These are phyloP conservation scores for Podospora pseudoanserina DNA, from an alignment of 495 filamentous ascomycete genomes.

Conservation along the genomic window DNA sequence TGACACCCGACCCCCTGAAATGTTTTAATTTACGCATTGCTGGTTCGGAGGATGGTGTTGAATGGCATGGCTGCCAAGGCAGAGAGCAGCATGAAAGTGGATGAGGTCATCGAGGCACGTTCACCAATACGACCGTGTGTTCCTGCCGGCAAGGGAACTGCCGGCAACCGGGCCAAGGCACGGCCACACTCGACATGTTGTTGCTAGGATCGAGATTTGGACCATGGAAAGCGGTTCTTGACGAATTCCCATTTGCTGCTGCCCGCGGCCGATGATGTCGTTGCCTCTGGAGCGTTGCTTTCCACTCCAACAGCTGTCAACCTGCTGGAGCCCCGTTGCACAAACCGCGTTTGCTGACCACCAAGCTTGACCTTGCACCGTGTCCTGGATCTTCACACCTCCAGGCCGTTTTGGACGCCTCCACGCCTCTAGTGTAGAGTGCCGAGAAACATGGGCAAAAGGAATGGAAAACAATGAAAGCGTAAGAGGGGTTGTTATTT, in stretches of 20 bases:
- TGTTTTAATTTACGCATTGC: background rate
- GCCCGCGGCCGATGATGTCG: slow-evolving; percentile 2
- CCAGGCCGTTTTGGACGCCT: background rate
- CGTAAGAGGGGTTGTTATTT: background rate
- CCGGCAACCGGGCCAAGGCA: background rate
- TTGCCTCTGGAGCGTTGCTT: slow-evolving; percentile 7
- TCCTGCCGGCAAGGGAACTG: background rate
- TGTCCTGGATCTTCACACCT: background rate
- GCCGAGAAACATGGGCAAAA: slow-evolving; percentile 3
- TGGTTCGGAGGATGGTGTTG: background rate
- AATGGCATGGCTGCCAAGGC: background rate
- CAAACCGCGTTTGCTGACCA: background rate
- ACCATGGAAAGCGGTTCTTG: background rate
- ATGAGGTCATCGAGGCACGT: background rate
- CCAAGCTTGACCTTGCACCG: background rate
- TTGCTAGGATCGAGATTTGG: slow-evolving; percentile 3
- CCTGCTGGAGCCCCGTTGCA: background rate
- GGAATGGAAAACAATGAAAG: background rate
- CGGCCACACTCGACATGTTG: background rate
- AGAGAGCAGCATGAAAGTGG: background rate
- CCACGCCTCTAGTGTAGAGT: background rate
- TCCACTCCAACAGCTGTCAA: background rate
- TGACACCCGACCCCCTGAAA: background rate
- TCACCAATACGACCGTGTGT: background rate
- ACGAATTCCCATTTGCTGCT: slow-evolving; percentile 7